Conservation (phyloP, 768 basidiomycete species). For the Naganishia kalamii region DNA sequence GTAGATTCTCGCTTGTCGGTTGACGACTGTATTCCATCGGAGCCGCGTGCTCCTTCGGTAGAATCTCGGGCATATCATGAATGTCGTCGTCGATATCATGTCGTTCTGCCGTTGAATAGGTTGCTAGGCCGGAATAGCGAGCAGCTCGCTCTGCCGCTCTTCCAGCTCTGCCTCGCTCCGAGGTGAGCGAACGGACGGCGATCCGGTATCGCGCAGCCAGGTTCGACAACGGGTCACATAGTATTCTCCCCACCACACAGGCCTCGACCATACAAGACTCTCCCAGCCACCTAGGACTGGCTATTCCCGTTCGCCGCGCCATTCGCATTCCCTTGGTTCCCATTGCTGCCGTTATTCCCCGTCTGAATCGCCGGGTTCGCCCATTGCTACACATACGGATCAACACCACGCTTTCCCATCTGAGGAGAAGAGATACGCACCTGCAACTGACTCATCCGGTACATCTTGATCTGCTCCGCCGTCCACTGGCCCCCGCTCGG, state of each 20-base stretch:
- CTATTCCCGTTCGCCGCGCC: not conserved
- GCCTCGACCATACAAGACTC: no score
- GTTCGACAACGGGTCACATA: not conserved
- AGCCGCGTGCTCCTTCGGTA: no score
- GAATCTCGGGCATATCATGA: no score
- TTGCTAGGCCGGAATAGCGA: no score
- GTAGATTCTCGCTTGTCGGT: not conserved
- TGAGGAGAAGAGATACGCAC: not conserved
- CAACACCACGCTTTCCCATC: not conserved
- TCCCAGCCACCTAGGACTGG: not conserved
- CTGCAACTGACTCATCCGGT: constrained; percentile 1
- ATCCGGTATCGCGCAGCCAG: no score
- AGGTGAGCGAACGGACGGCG: no score
- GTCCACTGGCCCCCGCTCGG: constrained; percentile 9
- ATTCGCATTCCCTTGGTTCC: not conserved
- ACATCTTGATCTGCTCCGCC: not conserved
- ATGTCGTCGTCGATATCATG: no score
- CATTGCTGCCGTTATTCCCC: not conserved
- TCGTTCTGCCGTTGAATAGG: no score
- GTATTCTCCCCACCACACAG: no score
- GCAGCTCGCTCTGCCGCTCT: no score
- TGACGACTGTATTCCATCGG: not conserved
- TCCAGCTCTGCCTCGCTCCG: no score
- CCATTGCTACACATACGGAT: constrained; percentile 3
- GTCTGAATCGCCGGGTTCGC: not conserved